Conservation (phyloP, 2,329 filamentous ascomycete species). For the Amphichorda felina region DNA sequence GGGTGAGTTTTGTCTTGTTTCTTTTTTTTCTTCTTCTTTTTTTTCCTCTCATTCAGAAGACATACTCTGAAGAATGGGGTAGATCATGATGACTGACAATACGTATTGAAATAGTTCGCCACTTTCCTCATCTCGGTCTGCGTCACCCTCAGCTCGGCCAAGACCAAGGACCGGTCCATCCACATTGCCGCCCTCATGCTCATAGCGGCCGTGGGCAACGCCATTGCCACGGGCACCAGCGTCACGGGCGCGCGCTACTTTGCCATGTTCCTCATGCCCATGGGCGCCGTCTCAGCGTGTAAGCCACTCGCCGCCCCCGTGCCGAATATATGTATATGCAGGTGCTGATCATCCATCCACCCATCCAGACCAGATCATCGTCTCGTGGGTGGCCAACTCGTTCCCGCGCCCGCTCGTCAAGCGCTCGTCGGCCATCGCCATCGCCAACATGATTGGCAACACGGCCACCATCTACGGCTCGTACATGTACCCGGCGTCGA, state of each 20-base stretch:
- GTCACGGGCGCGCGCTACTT: conserved; percentile 42
- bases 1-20: conserved; percentile 20
- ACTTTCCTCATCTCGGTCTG: conserved; percentile 40
- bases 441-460: conserved; percentile 58
- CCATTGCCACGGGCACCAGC: conserved; percentile 39
- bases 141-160: conserved; percentile 42
- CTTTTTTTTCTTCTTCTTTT: neutral
- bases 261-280: conserved; percentile 50
- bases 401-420: conserved; percentile 59
- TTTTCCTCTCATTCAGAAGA: neutral
- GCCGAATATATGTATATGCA: neutral
- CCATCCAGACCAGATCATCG: conserved; percentile 37
- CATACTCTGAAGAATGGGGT: no score
- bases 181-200: conserved; percentile 43
- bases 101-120: conserved; percentile 19
- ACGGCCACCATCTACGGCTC: conserved; percentile 33
- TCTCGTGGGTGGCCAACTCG: conserved; percentile 58
- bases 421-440: conserved; percentile 51
- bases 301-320: conserved; percentile 6
- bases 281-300: conserved; percentile 37
- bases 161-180: conserved; percentile 39
- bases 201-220: conserved; percentile 38
- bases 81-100: neutral
- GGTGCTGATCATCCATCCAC: no score
- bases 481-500: conserved; percentile 32